Evolutionary conservation across 83 land plant genomes (phyloP).

Genomic region (Picea mariana): DNA sequence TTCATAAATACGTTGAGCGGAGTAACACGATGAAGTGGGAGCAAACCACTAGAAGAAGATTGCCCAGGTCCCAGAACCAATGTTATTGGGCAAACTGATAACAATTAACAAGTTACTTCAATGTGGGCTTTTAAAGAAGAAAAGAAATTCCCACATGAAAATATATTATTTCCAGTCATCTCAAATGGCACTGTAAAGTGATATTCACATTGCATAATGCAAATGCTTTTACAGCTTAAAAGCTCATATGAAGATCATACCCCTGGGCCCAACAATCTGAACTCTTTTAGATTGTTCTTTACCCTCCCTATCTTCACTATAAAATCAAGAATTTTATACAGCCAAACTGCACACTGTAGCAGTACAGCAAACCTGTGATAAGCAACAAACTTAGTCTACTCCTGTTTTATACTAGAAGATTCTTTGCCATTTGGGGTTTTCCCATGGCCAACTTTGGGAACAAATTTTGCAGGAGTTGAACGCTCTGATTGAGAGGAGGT

Average conservation of each 20-base stretch:
- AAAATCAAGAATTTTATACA: constrained; percentile 5
- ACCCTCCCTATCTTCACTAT: background rate
- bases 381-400: background rate
- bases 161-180: background rate
- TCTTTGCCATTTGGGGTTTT: background rate
- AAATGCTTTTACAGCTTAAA: constrained; percentile 6
- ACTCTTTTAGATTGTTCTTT: background rate
- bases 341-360: background rate
- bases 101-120: background rate
- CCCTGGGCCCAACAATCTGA: background rate
- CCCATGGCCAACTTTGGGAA: background rate
- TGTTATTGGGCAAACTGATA: background rate
- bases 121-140: background rate
- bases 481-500: constrained; percentile 43
- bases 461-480: constrained; percentile 20
- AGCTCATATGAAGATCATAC: background rate
- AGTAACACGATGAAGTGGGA: background rate
- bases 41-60: background rate
- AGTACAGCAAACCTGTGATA: constrained; percentile 2
- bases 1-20: background rate
- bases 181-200: background rate
- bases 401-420: background rate
- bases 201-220: background rate
- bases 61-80: background rate
- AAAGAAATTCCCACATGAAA: background rate